Base-by-base conservation (phyloP, 345 rosid genomes). In the Limnanthes douglasii region DNA sequence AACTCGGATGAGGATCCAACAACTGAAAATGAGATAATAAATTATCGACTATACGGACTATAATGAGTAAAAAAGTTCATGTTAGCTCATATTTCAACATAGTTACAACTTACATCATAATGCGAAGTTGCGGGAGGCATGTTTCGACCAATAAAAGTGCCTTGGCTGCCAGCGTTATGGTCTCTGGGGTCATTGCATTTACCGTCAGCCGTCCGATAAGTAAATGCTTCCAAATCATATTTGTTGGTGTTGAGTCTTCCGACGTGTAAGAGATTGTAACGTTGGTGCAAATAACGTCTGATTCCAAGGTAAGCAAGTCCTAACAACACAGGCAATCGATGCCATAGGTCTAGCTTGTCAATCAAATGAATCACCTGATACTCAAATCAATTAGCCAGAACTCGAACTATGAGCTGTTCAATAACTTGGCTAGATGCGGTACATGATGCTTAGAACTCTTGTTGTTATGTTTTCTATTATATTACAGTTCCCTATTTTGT, bases 1-100 rank as follows among this genome's bases (percentile, higher is more conserved):
- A 55, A 39, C 69, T 51, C 53, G 94, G 94, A 34, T 76, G 80
- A 33, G 94, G 88, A 57, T 76, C 88, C 59, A 66, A 28, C 28
- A 70, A 52, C 84, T 81, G 60, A 36, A 39, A 1, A 11, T 3
- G n/a, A 10, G 11, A 30, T 4, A 30, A 1, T 6, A 30, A 30
- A 30, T 10, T n/a, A n/a, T n/a, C n/a, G n/a, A n/a, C n/a, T n/a
- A n/a, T n/a, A n/a, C n/a, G n/a, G n/a, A n/a, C n/a, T n/a, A n/a
- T n/a, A n/a, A n/a, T n/a, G n/a, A n/a, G n/a, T n/a, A 30, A 3
- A 6, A 18, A 7, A 10, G 13, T 41, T 28, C 31, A 30, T 36
- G 18, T 11, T 27, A 11, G n/a, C n/a, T n/a, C n/a, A n/a, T n/a
- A n/a, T n/a, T n/a, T n/a, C n/a, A n/a, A n/a, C n/a, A n/a, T n/a